Percentiles rank a stretch among this genome's conserved stretches.
Evolutionary conservation across 768 basidiomycete genomes (phyloP).

Genomic region (Amanita subjunquillea): DNA sequence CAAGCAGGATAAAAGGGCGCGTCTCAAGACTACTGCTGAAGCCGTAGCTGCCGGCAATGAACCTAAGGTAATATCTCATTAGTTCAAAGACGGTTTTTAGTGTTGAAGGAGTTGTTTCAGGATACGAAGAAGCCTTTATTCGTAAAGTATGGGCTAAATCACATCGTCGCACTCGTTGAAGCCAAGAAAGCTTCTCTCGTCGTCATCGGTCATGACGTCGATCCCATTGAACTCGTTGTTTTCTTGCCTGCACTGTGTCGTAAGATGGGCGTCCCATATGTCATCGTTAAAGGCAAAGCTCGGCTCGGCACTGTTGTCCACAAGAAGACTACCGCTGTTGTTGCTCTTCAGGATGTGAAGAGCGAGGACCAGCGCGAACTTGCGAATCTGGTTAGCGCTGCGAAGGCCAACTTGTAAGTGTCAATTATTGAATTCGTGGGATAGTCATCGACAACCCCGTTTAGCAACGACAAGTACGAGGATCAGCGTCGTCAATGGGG

Average conservation of each 20-base stretch:
- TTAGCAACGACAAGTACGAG: constrained; percentile 86
- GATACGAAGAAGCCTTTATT: constrained; percentile 92
- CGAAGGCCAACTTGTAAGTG: constrained; percentile 93
- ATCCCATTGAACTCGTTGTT: constrained; percentile 98
- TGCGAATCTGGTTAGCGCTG: constrained; percentile 82
- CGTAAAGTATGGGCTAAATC: constrained; percentile 96
- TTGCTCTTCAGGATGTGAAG: constrained; percentile 89
- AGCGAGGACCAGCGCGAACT: constrained; percentile 92
- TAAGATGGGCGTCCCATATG: constrained; percentile 99
- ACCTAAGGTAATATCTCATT: constrained; percentile 26
- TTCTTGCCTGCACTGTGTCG: constrained; percentile 97
- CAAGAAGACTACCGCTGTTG: constrained; percentile 94
- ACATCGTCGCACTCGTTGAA: constrained; percentile 90
- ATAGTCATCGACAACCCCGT: constrained; percentile 3
- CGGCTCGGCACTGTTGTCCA: constrained; percentile 96
- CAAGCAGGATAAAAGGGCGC: constrained; percentile 95
- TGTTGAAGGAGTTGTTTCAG: constrained; percentile 18
- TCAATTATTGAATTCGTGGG: background rate
- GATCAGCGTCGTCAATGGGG: constrained; percentile 90
- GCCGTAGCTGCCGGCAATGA: constrained; percentile 75
- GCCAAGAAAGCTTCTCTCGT: constrained; percentile 96
- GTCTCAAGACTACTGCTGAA: constrained; percentile 69
- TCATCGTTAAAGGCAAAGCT: constrained; percentile 97
- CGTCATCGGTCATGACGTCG: constrained; percentile 94
- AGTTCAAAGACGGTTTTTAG: background rate